Base-by-base conservation (phyloP, 768 basidiomycete genomes). In the Phylloporus sp. region DNA sequence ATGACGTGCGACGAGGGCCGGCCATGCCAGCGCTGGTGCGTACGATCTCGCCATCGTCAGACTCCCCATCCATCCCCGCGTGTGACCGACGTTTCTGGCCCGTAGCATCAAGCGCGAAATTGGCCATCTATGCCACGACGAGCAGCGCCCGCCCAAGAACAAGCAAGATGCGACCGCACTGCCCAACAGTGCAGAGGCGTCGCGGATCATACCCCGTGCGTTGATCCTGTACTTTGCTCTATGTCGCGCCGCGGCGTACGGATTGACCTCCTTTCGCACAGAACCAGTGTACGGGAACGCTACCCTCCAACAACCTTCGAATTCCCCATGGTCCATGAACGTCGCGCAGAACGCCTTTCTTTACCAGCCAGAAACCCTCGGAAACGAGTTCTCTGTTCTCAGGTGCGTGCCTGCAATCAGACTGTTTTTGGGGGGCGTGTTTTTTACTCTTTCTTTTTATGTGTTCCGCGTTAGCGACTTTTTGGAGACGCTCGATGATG, bases 101-200 rank as follows among this genome's bases (percentile, higher is more conserved):
- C n/a, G n/a, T n/a, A 94, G 93, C 59, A 90, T 97, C 59, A 97
- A 97, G 66, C 82, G 95, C 31, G 94, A 97, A 66, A 97, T 97
- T 50, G 90, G 91, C 0, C 91, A 96, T 69, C 73, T 95, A 13
- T 96, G 93, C 60, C 87, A 90, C 56, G 94, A 95, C 64, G 91
- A 94, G 61, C 79, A 79, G 48, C 75, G 81, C 38, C 73, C 75
- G 2, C 49, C 55, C 1, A 81, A 80, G 59, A 64, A 61, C 15
- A 82, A 81, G 50, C 71, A 73, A 28, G 62, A 64, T 17, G 63
- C 14, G 47, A 39, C 64, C 1, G 15, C 64, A 17, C 34, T 68
- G 10, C 29, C 70, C 29, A 53, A 52, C 13, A 53, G 54, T 4
- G 42, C 62, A 9, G 66, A 74, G 34, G 44, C 74, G 29, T 54